phyloP scores from a whole-genome alignment of 208 protist genomes.

The Porcisia hertigi region DNA sequence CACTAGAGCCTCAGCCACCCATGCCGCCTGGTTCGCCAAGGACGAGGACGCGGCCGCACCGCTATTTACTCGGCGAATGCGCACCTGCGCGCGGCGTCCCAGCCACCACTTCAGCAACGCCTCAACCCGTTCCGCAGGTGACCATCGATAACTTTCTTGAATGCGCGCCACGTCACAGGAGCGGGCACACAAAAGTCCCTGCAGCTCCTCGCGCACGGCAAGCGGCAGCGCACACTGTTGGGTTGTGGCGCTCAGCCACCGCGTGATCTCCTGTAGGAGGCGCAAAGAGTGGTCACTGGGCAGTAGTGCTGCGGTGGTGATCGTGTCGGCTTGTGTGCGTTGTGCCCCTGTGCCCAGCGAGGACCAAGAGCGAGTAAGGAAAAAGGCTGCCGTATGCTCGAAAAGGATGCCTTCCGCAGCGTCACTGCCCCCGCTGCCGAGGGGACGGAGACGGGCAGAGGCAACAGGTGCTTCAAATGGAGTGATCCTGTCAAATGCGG shows the following conservation, averaged over 20 bases:
- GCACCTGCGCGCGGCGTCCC: constrained; percentile 14
- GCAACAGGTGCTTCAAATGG: background rate
- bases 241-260: constrained; percentile 10
- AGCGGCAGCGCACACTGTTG: constrained; percentile 14
- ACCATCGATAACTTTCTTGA: constrained; percentile 2
- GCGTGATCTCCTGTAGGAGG: constrained; percentile 6
- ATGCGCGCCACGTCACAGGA: background rate
- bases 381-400: background rate
- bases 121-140: constrained; percentile 6
- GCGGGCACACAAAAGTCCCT: constrained; percentile 16
- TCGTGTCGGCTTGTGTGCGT: background rate
- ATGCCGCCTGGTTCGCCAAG: background rate
- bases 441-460: background rate
- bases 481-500: background rate
- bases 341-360: background rate
- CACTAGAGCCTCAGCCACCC: constrained; percentile 19
- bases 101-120: constrained; percentile 19
- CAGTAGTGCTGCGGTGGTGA: background rate
- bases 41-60: background rate
- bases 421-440: background rate
- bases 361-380: background rate
- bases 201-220: constrained; percentile 7
- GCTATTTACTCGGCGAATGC: background rate
- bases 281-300: background rate
- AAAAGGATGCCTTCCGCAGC: background rate